Evolutionary conservation across 2,329 filamentous ascomycete species (phyloP).

Genomic region (Aspergillus fijiensis): DNA sequence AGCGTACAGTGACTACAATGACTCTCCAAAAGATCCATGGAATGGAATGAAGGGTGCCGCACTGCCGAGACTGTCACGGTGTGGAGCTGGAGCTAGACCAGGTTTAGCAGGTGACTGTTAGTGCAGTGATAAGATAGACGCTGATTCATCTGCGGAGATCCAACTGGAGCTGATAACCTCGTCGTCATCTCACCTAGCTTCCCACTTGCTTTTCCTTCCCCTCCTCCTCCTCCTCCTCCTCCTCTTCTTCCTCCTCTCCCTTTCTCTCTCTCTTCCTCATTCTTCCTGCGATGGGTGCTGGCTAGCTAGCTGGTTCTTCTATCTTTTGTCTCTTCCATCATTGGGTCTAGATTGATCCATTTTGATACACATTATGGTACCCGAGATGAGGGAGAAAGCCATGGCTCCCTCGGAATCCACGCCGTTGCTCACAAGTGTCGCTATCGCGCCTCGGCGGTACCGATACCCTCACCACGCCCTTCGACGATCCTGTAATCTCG

Average conservation of each 20-base stretch:
- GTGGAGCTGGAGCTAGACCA: no score
- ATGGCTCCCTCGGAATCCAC: conserved; percentile 42
- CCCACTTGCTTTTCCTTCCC: not conserved
- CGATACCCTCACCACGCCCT: conserved; percentile 46
- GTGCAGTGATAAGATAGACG: not conserved
- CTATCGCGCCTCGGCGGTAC: conserved; percentile 39
- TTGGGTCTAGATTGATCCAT: not conserved
- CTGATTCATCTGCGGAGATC: not conserved
- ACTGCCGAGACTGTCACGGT: no score
- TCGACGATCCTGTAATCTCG: conserved; percentile 43
- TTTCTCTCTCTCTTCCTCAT: not conserved
- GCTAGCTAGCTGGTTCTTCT: not conserved
- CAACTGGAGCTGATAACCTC: not conserved
- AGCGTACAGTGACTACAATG: no score
- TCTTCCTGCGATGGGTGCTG: not conserved
- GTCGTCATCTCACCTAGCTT: not conserved
- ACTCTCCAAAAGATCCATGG: no score
- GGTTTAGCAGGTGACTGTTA: no score
- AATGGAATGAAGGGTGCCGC: no score
- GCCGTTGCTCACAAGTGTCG: conserved; percentile 42
- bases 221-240: not conserved
- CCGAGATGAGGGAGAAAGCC: conserved; percentile 37
- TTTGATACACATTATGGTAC: conserved; percentile 5
- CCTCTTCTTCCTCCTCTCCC: not conserved
- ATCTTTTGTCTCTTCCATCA: not conserved